phyloP scores from a whole-genome alignment of 23 red algal genomes.

The Gracilaria caudata region DNA sequence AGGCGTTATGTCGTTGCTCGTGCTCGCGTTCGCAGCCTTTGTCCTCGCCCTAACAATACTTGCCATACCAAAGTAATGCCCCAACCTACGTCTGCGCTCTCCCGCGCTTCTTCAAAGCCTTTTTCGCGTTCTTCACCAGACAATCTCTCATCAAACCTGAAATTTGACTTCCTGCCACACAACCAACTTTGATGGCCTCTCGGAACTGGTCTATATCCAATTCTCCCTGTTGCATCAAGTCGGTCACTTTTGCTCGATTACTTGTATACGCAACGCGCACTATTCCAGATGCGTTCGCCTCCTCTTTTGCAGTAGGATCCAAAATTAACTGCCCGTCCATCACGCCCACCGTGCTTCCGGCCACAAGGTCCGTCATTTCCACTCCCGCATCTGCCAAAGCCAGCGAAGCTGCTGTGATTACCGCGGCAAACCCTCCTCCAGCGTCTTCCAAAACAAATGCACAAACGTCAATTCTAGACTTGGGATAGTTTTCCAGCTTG shows the following conservation, averaged over 20 bases:
- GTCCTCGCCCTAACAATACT: slow-evolving; percentile 63
- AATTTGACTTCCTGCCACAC: slow-evolving; percentile 31
- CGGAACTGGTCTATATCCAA: slow-evolving; percentile 46
- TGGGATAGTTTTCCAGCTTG: slow-evolving; percentile 56
- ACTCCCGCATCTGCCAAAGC: slow-evolving; percentile 68
- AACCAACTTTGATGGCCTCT: slow-evolving; percentile 58
- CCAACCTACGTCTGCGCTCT: neutral
- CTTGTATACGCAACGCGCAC: slow-evolving; percentile 50
- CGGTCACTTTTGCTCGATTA: slow-evolving; percentile 27
- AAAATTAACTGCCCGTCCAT: slow-evolving; percentile 43
- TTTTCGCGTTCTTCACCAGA: slow-evolving; percentile 60
- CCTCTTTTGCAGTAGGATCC: slow-evolving; percentile 57
- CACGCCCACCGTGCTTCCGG: slow-evolving; percentile 38
- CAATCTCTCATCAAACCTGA: slow-evolving; percentile 43
- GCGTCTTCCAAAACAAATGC: slow-evolving; percentile 69
- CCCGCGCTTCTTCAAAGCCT: slow-evolving; percentile 33
- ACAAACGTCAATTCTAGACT: slow-evolving; percentile 58
- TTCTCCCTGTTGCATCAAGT: slow-evolving; percentile 60
- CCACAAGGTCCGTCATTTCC: slow-evolving; percentile 61
- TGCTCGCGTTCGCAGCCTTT: slow-evolving; percentile 52
- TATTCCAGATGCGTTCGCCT: slow-evolving; percentile 18
- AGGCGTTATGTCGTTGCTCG: slow-evolving; percentile 65
- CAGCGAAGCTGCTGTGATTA: slow-evolving; percentile 58
- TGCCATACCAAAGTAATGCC: slow-evolving; percentile 3
- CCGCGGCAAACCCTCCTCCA: slow-evolving; percentile 54